A percentile compares a stretch with the other conserved stretches of the same genome.
Conservation (phyloP, 2,329 filamentous ascomycete species). For the Ophiostoma novo-ulmi region DNA sequence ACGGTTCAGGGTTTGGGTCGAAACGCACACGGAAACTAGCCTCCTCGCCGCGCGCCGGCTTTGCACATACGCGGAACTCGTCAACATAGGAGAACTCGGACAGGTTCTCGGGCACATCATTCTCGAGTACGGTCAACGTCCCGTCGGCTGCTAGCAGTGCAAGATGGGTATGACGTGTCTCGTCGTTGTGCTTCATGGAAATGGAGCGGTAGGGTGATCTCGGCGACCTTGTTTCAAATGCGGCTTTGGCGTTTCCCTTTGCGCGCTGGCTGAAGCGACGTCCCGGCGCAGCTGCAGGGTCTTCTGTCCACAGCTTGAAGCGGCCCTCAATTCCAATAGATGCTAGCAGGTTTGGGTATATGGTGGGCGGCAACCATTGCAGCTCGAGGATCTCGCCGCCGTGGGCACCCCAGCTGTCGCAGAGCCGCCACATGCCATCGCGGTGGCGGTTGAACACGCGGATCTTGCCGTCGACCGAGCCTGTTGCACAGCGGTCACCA, state of each 20-base stretch:
- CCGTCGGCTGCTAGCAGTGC: slow-evolving; percentile 76
- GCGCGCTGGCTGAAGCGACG: slow-evolving; percentile 70
- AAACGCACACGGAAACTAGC: slow-evolving; percentile 81
- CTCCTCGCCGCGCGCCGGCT: slow-evolving; percentile 75
- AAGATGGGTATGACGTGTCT: slow-evolving; percentile 74
- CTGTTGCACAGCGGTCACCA: slow-evolving; percentile 84
- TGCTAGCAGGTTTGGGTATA: slow-evolving; percentile 78
- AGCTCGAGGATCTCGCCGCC: slow-evolving; percentile 88
- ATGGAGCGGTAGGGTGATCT: slow-evolving; percentile 72
- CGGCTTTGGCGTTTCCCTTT: slow-evolving; percentile 42
- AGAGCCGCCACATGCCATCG: slow-evolving; percentile 70
- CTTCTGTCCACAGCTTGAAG: slow-evolving; percentile 90
- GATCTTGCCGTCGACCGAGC: slow-evolving; percentile 86
- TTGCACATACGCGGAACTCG: slow-evolving; percentile 66
- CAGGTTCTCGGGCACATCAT: slow-evolving; percentile 75
- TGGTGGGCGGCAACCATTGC: slow-evolving; percentile 87
- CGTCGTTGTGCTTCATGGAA: slow-evolving; percentile 76
- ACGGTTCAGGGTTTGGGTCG: slow-evolving; percentile 78
- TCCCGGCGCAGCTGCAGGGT: slow-evolving; percentile 72
- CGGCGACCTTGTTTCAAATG: slow-evolving; percentile 53
- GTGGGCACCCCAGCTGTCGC: slow-evolving; percentile 86
- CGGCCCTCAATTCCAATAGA: slow-evolving; percentile 85
- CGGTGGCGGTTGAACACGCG: slow-evolving; percentile 84
- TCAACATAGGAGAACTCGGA: slow-evolving; percentile 71
- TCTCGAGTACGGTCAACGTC: slow-evolving; percentile 73